Percentiles rank a stretch among this genome's conserved stretches.
Conservation (phyloP, 2,329 filamentous ascomycete genomes). For the Colletotrichum camelliae region DNA sequence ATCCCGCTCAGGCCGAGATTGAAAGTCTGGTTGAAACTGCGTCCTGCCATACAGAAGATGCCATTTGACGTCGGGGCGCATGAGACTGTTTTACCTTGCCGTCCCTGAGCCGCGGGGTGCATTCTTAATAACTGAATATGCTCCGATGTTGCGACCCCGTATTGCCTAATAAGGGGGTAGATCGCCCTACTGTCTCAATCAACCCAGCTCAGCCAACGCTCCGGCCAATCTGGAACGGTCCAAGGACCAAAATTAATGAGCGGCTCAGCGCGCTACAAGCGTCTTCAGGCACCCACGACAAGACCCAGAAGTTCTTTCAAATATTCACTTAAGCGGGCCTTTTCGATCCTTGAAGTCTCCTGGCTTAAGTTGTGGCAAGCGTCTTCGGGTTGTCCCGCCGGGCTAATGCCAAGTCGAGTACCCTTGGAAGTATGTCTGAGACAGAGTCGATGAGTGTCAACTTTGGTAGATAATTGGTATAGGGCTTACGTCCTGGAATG, state of each 20-base stretch:
- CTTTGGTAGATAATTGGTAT: not conserved
- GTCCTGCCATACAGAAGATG: rapidly evolving
- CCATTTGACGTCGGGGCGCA: rapidly evolving
- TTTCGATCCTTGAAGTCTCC: not conserved
- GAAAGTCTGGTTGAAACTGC: constrained; percentile 13
- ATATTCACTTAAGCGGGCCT: not conserved
- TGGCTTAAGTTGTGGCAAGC: not conserved
- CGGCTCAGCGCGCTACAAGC: not conserved
- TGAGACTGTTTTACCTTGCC: rapidly evolving
- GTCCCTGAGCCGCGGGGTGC: not conserved
- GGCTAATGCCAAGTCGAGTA: not conserved
- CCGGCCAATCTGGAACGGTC: rapidly evolving
- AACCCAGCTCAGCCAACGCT: not conserved
- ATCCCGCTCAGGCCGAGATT: constrained; percentile 47
- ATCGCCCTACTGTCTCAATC: not conserved
- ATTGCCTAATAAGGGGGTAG: not conserved
- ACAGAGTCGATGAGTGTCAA: not conserved
- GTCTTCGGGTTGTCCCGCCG: not conserved
- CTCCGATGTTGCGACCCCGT: not conserved
- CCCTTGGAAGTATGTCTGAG: not conserved
- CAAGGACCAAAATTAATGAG: not conserved
- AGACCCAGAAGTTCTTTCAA: not conserved
- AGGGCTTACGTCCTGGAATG: not conserved
- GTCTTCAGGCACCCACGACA: not conserved
- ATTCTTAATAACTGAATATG: not conserved